Evolutionary conservation across 441 rosid species (phyloP).

Genomic region (Syzygium malaccense): DNA sequence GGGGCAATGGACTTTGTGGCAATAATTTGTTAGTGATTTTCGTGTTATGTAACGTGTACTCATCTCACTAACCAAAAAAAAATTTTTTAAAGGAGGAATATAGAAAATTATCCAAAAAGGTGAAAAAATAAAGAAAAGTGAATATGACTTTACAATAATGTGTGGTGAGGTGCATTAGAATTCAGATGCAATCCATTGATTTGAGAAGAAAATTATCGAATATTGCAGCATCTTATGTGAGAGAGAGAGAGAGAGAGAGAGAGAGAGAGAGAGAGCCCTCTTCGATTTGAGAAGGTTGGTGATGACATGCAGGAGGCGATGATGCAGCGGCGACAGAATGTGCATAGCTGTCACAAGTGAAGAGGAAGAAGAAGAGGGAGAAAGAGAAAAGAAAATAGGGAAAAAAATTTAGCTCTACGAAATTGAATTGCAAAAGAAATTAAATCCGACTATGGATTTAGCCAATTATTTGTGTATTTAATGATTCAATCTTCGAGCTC

Average conservation of each 20-base stretch:
- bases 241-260: neutral
- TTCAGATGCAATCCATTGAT: too few species aligned
- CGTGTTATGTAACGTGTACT: too few species aligned
- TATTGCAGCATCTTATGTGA: fast-evolving
- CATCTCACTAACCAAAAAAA: too few species aligned
- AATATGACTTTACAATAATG: too few species aligned
- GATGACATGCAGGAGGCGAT: neutral
- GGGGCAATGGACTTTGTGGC: too few species aligned
- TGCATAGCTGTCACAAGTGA: neutral
- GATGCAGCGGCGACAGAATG: neutral
- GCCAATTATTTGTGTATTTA: neutral
- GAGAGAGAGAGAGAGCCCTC: neutral
- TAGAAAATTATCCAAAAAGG: too few species aligned
- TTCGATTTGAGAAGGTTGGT: neutral
- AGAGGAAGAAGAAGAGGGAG: neutral
- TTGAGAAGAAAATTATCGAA: too few species aligned
- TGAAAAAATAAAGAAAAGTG: too few species aligned
- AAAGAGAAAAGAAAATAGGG: neutral
- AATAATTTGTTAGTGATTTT: too few species aligned
- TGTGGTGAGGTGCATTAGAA: too few species aligned
- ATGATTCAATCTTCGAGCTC: neutral
- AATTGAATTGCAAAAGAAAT: neutral
- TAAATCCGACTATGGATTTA: neutral
- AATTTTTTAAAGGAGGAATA: too few species aligned
- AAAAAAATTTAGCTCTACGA: neutral